Conservation (phyloP, 2,329 filamentous ascomycete genomes). For the Pyricularia pennisetigena region DNA sequence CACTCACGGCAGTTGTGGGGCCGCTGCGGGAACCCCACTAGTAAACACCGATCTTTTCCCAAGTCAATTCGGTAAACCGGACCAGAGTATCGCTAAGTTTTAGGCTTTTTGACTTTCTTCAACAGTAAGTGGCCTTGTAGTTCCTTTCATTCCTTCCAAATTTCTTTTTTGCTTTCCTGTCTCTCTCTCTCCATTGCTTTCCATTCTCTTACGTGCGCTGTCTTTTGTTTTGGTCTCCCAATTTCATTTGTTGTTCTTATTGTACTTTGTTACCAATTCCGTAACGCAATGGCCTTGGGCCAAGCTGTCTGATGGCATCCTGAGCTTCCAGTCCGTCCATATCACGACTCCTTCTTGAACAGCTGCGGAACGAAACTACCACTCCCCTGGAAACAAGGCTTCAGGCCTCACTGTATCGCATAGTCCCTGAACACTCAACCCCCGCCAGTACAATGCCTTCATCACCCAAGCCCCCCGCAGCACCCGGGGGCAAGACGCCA, state of each 20-base stretch:
- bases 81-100: background rate
- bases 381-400: too few species aligned
- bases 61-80: background rate
- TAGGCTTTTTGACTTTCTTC: background rate
- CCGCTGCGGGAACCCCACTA: background rate
- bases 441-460: background rate
- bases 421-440: background rate
- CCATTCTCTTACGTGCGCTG: background rate
- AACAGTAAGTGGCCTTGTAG: background rate
- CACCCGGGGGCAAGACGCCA: background rate
- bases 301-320: background rate
- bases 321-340: background rate
- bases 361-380: background rate
- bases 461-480: background rate
- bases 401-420: too few species aligned
- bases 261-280: background rate
- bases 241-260: slow-evolving; percentile 6
- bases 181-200: background rate
- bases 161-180: background rate
- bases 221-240: slow-evolving; percentile 4
- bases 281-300: background rate
- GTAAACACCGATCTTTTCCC: background rate
- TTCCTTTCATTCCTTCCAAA: background rate
- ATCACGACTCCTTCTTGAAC: background rate
- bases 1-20: background rate